phyloP scores from a whole-genome alignment of 2,329 filamentous ascomycete genomes.

The Apiospora marii region DNA sequence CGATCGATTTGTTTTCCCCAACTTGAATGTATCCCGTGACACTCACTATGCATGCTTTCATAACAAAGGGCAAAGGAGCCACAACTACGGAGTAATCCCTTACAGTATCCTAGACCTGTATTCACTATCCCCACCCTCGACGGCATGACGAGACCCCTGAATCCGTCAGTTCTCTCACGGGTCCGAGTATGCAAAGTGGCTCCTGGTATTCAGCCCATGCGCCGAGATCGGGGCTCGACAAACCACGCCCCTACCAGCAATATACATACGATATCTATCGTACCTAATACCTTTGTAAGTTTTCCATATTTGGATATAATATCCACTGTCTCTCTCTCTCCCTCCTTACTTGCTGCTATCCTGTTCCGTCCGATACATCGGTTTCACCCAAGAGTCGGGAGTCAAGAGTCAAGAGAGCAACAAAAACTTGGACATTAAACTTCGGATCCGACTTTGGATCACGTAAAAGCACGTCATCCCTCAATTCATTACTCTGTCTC shows the following conservation, averaged over 20 bases:
- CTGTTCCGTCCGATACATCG: not conserved
- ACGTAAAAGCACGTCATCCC: constrained; percentile 8
- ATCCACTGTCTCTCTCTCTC: not conserved
- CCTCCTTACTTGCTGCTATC: not conserved
- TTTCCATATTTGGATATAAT: not conserved
- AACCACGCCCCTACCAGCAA: not conserved
- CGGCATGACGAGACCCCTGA: constrained; percentile 10
- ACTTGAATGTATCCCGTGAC: not conserved
- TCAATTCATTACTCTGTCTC: not conserved
- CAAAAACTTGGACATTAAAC: not conserved
- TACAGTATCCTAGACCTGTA: not conserved
- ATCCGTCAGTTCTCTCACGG: not conserved
- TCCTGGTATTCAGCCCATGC: not conserved
- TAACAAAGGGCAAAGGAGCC: not conserved
- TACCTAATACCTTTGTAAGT: not conserved
- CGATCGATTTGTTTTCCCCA: constrained; percentile 8
- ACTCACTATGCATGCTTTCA: not conserved
- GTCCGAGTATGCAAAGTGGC: constrained; percentile 2
- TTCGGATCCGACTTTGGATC: not conserved
- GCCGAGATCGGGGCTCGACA: constrained; percentile 3
- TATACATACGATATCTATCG: not conserved
- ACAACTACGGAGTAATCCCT: not conserved
- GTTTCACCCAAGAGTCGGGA: not conserved
- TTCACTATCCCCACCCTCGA: constrained; percentile 14
- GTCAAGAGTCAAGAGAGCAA: not conserved